These are phyloP conservation scores for Alternaria triticimaculans DNA, from an alignment of 2,329 filamentous ascomycete species.

Conservation along the genomic window DNA sequence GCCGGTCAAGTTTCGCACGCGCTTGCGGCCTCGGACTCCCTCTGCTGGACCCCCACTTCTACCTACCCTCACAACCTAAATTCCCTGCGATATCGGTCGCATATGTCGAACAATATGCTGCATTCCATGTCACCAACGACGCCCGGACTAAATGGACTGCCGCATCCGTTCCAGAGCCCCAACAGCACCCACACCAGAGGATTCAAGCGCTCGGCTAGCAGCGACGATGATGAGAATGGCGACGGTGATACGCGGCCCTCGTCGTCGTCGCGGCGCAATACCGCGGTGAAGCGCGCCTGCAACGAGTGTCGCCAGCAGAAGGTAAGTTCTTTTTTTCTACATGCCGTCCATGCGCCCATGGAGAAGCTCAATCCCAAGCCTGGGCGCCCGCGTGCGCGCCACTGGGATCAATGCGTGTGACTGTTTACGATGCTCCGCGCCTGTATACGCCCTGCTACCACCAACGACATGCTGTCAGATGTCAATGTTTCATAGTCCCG, in stretches of 20 bases:
- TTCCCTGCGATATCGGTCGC: constrained; percentile 27
- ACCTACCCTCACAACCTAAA: constrained; percentile 15
- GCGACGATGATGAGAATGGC: constrained; percentile 47
- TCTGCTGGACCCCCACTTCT: constrained; percentile 16
- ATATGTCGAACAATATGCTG: constrained; percentile 16
- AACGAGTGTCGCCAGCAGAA: constrained; percentile 88
- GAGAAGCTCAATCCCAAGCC: not conserved
- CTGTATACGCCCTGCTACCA: not conserved
- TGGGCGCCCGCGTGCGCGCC: not conserved
- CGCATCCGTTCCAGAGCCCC: constrained; percentile 40
- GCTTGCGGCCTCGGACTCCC: constrained; percentile 15
- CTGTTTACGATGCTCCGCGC: not conserved
- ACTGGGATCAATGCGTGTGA: not conserved
- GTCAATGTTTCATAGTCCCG: constrained; percentile 3
- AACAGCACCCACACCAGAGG: constrained; percentile 37
- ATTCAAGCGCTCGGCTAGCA: constrained; percentile 48
- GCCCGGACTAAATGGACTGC: constrained; percentile 31
- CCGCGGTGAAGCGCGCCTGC: constrained; percentile 72
- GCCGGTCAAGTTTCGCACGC: constrained; percentile 8
- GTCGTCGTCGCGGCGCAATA: constrained; percentile 39
- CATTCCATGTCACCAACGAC: constrained; percentile 43
- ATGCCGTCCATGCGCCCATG: not conserved
- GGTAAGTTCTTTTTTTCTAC: constrained; percentile 55
- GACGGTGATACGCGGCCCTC: constrained; percentile 33
- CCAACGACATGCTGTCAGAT: not conserved